Evolutionary conservation across 805 yeast species (phyloP).

Genomic region (Ogataea sp.): DNA sequence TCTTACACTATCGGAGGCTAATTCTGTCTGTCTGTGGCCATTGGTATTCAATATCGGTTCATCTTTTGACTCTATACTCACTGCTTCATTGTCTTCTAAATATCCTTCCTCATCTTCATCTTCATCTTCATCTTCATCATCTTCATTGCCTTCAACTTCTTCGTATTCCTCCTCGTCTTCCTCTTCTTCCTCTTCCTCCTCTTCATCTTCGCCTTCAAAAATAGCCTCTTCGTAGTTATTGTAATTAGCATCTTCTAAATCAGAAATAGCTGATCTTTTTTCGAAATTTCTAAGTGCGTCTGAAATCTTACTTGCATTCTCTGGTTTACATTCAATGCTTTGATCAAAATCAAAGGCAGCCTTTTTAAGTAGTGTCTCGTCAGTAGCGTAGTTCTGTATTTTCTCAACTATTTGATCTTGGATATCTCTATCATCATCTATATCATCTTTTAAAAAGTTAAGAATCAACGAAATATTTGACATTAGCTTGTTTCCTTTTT

Average conservation of each 20-base stretch:
- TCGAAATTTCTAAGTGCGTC: too few relatives aligned
- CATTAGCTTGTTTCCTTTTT: slow-evolving; percentile 22
- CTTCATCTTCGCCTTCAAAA: slow-evolving; percentile 4
- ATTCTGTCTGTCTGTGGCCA: too few relatives aligned
- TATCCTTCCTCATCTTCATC: neutral
- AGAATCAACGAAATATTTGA: slow-evolving; percentile 50
- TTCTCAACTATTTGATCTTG: slow-evolving; percentile 50
- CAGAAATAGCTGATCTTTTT: too few relatives aligned
- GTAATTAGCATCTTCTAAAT: slow-evolving; percentile 6
- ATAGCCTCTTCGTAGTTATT: slow-evolving; percentile 7
- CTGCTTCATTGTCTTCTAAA: neutral
- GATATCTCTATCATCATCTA: slow-evolving; percentile 51
- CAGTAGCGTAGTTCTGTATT: slow-evolving; percentile 25
- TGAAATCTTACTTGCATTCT: neutral
- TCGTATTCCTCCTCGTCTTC: slow-evolving; percentile 3
- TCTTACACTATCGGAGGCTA: neutral
- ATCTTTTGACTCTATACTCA: neutral
- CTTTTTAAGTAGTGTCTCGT: slow-evolving; percentile 9
- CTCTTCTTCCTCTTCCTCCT: slow-evolving; percentile 2
- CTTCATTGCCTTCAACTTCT: slow-evolving; percentile 5
- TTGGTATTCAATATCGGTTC: too few relatives aligned
- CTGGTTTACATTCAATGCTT: slow-evolving; percentile 16
- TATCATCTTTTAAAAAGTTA: slow-evolving; percentile 60
- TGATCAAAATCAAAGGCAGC: slow-evolving; percentile 5
- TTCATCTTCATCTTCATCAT: slow-evolving; percentile 1